Evolutionary conservation across 352 stramenopile genomes (phyloP), one percentile per base, ranked within the genome.

Genomic region (Achlya hypogyna): DNA sequence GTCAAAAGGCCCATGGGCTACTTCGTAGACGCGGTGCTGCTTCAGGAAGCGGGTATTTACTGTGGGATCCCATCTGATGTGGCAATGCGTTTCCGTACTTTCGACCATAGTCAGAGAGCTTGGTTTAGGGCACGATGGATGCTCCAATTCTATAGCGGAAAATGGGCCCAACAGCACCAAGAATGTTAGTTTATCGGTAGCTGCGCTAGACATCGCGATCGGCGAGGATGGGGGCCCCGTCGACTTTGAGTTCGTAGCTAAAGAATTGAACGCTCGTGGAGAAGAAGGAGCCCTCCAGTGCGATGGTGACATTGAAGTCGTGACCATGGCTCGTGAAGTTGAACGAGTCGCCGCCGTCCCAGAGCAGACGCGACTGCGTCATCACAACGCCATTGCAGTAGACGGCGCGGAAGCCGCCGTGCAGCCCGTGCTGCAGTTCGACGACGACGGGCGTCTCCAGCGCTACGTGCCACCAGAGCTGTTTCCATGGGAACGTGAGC

Each of bases 401-500:
- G 42, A 93, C 81, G 12, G 75, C 80, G 42, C 82, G 82, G 59
- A 88, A 93, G 18, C 84, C 84, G 29, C 84, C 82, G 23, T 82
- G 82, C 6, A 93, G 72, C 20, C 80, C 84, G 58, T 93, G 84
- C 71, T 93, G 84, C 62, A 93, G 43, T 66, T 93, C 84, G 29
- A 93, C 75, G 29, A 74, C 83, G 73, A 91, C 78, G 42, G 70
- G 72, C 58, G 82, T 79, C 29, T 76, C 78, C 45, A 93, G 84
- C 54, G 90, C 81, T 12, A 67, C 29, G 60, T 67, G 60, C 84
- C 84, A 93, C 84, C 84, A 93, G 42, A 91, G 72, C 62, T 93
- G 84, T 63, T 93, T 93, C 84, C 84, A 93, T 47, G 84, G 84
- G 62, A 93, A 93, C 34, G 84, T 93, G 62, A 90, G 89, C 53